Percentiles rank a stretch among this genome's conserved stretches.
These are phyloP conservation scores for Pseudisothecium myosuroides DNA, from an alignment of 225 moss, liverwort and hornwort species.

Conservation along the genomic window DNA sequence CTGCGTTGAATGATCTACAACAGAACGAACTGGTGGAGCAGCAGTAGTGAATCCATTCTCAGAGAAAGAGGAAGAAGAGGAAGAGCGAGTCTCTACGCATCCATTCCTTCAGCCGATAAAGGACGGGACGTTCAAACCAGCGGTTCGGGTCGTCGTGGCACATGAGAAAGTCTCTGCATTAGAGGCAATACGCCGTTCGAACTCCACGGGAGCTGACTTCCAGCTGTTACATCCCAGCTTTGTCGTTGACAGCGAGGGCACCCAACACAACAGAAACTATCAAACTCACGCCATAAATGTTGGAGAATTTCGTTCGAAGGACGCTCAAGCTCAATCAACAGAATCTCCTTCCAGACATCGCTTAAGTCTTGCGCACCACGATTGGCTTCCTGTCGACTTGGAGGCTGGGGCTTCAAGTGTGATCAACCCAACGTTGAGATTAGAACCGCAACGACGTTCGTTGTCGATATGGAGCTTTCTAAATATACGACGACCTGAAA, in stretches of 20 bases:
- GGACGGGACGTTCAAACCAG: slow-evolving; percentile 1
- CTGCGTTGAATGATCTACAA: background rate
- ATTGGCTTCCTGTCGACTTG: background rate
- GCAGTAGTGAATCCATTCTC: background rate
- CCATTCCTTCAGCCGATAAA: background rate
- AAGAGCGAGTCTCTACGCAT: background rate
- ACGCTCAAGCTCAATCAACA: background rate
- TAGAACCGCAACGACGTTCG: background rate
- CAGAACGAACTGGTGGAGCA: background rate
- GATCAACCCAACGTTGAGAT: background rate
- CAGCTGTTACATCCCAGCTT: background rate
- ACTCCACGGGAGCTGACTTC: background rate
- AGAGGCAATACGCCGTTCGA: slow-evolving; percentile 8
- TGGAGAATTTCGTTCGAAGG: background rate
- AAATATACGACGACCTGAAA: background rate
- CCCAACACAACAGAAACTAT: slow-evolving; percentile 6
- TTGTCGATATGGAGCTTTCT: background rate
- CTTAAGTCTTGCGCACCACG: background rate
- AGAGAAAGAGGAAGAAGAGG: background rate
- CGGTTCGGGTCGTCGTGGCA: background rate
- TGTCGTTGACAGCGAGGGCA: slow-evolving; percentile 21
- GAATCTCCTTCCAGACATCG: background rate
- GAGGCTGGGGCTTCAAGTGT: background rate
- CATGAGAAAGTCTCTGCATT: slow-evolving; percentile 4
- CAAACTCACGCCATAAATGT: background rate